A percentile compares a stretch with the other conserved stretches of the same genome.
These are phyloP conservation scores for Citrus australasica DNA, from an alignment of 345 rosid genomes.

Conservation along the genomic window DNA sequence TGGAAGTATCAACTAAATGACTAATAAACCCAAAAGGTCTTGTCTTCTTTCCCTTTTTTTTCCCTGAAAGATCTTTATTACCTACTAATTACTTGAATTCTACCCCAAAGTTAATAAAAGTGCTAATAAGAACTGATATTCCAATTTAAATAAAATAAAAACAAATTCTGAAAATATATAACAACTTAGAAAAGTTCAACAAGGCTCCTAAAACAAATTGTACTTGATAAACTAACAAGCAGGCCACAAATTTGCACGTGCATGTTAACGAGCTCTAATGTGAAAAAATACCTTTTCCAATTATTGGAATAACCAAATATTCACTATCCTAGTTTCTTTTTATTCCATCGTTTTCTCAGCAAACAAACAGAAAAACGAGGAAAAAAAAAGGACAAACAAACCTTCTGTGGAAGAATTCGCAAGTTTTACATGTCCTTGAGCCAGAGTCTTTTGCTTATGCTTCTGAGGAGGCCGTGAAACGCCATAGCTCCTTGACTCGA, in stretches of 20 bases:
- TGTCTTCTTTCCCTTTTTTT: not conserved
- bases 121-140: not conserved
- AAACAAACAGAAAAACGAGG: not conserved
- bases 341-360: not conserved
- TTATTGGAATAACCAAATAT: not conserved
- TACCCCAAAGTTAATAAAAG: not conserved
- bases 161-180: not conserved
- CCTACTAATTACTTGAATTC: not conserved
- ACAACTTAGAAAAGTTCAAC: not conserved
- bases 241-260: not conserved
- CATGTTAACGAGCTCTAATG: not conserved
- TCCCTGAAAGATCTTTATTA: not conserved
- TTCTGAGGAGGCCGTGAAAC: conserved; percentile 40
- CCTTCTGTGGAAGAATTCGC: conserved; percentile 38
- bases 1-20: no score
- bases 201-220: not conserved
- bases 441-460: conserved; percentile 35
- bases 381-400: conserved; percentile 1
- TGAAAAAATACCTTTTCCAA: not conserved
- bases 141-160: not conserved
- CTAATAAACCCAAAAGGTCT: not conserved
- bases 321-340: not conserved
- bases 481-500: conserved; percentile 26
- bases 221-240: not conserved
- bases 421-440: conserved; percentile 31